Evolutionary conservation across 352 stramenopile species (phyloP).

Genomic region (Phytophthora brassicae): DNA sequence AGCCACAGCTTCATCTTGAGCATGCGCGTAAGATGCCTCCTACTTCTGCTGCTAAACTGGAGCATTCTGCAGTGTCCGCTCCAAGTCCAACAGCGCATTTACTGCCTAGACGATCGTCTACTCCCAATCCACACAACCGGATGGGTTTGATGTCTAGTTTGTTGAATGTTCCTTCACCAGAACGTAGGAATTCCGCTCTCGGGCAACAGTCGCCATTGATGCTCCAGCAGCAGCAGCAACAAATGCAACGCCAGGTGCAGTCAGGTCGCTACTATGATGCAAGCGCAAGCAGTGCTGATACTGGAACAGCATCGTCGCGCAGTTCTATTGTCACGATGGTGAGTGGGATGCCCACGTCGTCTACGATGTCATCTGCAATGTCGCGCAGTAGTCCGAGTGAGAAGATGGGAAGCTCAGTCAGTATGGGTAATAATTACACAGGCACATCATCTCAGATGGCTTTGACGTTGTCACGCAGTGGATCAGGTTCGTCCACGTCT

Average conservation of each 20-base stretch:
- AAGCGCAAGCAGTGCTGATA: constrained; percentile 22
- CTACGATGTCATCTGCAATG: constrained; percentile 29
- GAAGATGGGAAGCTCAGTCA: constrained; percentile 22
- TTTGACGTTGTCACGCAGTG: constrained; percentile 33
- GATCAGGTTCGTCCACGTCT: constrained; percentile 32
- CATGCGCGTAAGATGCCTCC: constrained; percentile 23
- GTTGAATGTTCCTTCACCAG: constrained; percentile 72
- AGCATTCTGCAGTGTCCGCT: constrained; percentile 24
- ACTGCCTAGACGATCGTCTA: constrained; percentile 39
- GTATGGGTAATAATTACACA: constrained; percentile 25
- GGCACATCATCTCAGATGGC: constrained; percentile 33
- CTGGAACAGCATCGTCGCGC: constrained; percentile 10
- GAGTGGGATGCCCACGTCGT: constrained; percentile 34
- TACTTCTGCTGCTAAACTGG: constrained; percentile 28
- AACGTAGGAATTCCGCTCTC: constrained; percentile 39
- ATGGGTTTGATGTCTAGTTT: constrained; percentile 83
- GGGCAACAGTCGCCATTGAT: constrained; percentile 49
- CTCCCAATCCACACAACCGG: constrained; percentile 36
- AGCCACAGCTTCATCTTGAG: constrained; percentile 29
- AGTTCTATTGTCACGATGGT: constrained; percentile 31
- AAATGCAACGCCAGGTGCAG: constrained; percentile 36
- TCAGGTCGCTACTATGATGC: constrained; percentile 41
- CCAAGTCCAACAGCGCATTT: constrained; percentile 64
- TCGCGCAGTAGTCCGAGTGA: constrained; percentile 25
- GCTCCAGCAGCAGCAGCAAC: constrained; percentile 40